phyloP scores from a whole-genome alignment of 768 basidiomycete genomes.

The Lentinula raphanica region DNA sequence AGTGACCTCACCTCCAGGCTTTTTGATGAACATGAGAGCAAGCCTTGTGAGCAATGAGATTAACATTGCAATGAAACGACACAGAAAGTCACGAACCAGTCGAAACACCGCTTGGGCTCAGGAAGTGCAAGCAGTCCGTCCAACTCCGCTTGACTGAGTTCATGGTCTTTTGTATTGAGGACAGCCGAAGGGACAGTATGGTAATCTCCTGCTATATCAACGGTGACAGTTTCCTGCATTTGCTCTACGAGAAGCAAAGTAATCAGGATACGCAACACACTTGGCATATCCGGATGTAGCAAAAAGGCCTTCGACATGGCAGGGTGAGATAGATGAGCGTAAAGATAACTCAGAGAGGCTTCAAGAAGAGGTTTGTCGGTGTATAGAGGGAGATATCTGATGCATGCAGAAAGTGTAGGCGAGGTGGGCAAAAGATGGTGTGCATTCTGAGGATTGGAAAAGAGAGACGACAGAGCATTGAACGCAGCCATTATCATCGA shows the following conservation, averaged over 20 bases:
- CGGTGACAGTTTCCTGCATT: constrained; percentile 56
- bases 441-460: constrained; percentile 57
- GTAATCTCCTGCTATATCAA: constrained; percentile 57
- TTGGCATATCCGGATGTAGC: constrained; percentile 63
- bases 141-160: constrained; percentile 67
- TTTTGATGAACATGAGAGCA: constrained; percentile 78
- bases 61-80: neutral
- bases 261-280: constrained; percentile 62
- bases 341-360: constrained; percentile 68
- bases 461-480: constrained; percentile 52
- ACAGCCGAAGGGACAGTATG: constrained; percentile 53
- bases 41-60: constrained; percentile 55
- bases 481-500: constrained; percentile 68
- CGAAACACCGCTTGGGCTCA: constrained; percentile 78
- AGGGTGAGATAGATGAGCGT: constrained; percentile 68
- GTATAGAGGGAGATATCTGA: constrained; percentile 71
- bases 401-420: constrained; percentile 54
- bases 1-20: constrained; percentile 74
- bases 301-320: constrained; percentile 76
- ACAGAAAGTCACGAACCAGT: constrained; percentile 50
- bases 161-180: constrained; percentile 48
- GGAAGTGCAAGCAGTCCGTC: constrained; percentile 48
- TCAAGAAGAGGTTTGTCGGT: constrained; percentile 66
- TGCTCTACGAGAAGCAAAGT: constrained; percentile 68
- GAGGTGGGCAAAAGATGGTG: constrained; percentile 50